Conservation (phyloP, 2,329 filamentous ascomycete species). For the Colletotrichum magnum region DNA sequence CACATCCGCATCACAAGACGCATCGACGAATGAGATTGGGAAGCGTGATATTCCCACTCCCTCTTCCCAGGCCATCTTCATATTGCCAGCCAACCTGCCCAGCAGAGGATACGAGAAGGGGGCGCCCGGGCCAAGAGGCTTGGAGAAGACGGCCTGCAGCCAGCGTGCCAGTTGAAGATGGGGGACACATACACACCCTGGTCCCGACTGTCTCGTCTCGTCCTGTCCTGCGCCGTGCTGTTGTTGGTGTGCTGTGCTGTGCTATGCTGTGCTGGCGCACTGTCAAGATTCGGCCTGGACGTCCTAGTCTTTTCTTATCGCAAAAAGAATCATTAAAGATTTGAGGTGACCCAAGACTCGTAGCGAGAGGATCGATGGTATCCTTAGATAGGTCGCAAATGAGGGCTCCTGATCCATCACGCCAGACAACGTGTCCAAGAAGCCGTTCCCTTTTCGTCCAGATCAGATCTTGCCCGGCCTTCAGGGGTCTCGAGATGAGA, state of each 20-base stretch:
- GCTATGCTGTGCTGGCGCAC: background rate
- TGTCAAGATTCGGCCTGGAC: background rate
- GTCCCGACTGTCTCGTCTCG: too few relatives aligned
- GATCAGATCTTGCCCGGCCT: conserved; percentile 4
- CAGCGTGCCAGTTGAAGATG: conserved; percentile 18
- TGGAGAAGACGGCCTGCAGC: conserved; percentile 30
- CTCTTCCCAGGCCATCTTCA: background rate
- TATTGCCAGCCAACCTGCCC: too few relatives aligned
- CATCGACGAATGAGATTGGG: conserved; percentile 24
- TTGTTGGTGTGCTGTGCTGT: too few relatives aligned
- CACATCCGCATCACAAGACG: conserved; percentile 10
- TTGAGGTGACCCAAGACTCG: conserved; percentile 3
- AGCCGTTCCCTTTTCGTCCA: conserved; percentile 8
- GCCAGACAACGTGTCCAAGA: conserved; percentile 17
- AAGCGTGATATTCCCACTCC: conserved; percentile 26
- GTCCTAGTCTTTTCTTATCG: background rate
- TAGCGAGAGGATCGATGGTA: conserved; percentile 1
- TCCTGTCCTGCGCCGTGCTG: too few relatives aligned
- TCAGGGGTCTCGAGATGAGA: too few relatives aligned
- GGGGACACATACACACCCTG: background rate
- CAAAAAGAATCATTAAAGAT: background rate
- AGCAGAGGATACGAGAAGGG: conserved; percentile 32
- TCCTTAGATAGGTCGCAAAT: background rate
- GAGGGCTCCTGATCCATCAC: conserved; percentile 18
- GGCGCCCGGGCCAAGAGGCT: conserved; percentile 37